phyloP scores from a whole-genome alignment of 805 yeast species.

The Phaffomyces opuntiae region DNA sequence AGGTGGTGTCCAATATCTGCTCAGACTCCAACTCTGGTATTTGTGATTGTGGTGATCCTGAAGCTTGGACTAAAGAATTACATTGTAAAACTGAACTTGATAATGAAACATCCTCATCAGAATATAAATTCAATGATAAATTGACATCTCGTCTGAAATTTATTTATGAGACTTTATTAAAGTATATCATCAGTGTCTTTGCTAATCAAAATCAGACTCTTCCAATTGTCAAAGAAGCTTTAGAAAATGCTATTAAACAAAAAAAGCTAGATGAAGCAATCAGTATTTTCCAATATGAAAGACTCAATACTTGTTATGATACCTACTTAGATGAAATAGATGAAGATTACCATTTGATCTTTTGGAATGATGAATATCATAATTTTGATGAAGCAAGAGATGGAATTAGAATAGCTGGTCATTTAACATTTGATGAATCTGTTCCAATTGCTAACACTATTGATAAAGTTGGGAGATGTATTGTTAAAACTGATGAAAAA shows the following conservation, averaged over 20 bases:
- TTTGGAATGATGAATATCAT: constrained; percentile 81
- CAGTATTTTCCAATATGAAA: not conserved
- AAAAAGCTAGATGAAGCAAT: not conserved
- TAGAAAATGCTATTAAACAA: not conserved
- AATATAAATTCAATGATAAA: constrained; percentile 18
- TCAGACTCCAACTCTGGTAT: constrained; percentile 29
- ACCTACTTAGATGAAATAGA: not conserved
- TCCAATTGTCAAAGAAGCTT: constrained; percentile 26
- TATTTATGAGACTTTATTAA: constrained; percentile 31
- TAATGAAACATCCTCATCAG: constrained; percentile 14
- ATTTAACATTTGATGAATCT: constrained; percentile 24
- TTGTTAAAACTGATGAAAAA: constrained; percentile 31
- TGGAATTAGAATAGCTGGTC: constrained; percentile 34
- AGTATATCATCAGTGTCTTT: constrained; percentile 38
- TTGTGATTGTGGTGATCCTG: constrained; percentile 80
- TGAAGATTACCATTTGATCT: constrained; percentile 37
- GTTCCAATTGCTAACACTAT: constrained; percentile 35
- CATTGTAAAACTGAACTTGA: constrained; percentile 38
- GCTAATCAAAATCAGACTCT: constrained; percentile 31
- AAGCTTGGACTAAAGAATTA: constrained; percentile 55
- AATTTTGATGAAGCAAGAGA: constrained; percentile 47
- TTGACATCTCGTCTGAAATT: constrained; percentile 6
- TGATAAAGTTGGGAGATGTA: constrained; percentile 43
- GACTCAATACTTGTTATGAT: not conserved
- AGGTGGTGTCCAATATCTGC: constrained; percentile 41